Conservation (phyloP, 768 basidiomycete species). For the Hygrocybe coccinea region DNA sequence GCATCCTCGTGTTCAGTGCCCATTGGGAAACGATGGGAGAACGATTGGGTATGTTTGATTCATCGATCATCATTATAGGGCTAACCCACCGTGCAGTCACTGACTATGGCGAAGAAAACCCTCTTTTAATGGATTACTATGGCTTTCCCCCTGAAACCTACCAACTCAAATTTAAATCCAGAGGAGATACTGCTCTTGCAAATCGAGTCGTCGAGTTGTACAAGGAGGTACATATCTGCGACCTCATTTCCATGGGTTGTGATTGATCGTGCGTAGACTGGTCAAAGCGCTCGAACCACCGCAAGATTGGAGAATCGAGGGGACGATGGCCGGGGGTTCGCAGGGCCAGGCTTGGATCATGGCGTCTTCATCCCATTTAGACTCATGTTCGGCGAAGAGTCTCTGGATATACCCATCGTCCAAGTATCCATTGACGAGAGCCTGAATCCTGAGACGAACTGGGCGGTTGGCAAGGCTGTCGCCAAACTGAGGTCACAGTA, state of each 20-base stretch:
- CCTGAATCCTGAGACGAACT: slow-evolving; percentile 56
- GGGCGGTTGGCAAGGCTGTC: slow-evolving; percentile 60
- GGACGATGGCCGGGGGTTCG: slow-evolving; percentile 58
- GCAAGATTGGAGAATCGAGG: slow-evolving; percentile 52
- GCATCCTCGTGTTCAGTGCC: slow-evolving; percentile 77
- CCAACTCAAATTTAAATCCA: slow-evolving; percentile 60
- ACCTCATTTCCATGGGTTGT: not conserved
- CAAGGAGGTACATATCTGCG: slow-evolving; percentile 38
- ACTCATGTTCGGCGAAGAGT: slow-evolving; percentile 69
- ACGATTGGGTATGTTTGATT: slow-evolving; percentile 44
- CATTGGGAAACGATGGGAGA: slow-evolving; percentile 70
- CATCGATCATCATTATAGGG: not conserved
- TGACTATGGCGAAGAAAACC: slow-evolving; percentile 74
- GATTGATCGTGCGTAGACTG: slow-evolving; percentile 37
- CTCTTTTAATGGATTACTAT: slow-evolving; percentile 70
- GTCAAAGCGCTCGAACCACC: slow-evolving; percentile 47
- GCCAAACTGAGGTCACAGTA: slow-evolving; percentile 47
- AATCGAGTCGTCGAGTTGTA: slow-evolving; percentile 57
- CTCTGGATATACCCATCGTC: slow-evolving; percentile 60
- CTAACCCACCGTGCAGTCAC: slow-evolving; percentile 44
- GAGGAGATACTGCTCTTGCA: slow-evolving; percentile 54
- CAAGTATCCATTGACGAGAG: slow-evolving; percentile 63
- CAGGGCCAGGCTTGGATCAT: slow-evolving; percentile 67
- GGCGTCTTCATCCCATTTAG: slow-evolving; percentile 79
- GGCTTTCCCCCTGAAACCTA: slow-evolving; percentile 60